Evolutionary conservation across 306 rosid species (phyloP).

Genomic region (Coriaria nepalensis): DNA sequence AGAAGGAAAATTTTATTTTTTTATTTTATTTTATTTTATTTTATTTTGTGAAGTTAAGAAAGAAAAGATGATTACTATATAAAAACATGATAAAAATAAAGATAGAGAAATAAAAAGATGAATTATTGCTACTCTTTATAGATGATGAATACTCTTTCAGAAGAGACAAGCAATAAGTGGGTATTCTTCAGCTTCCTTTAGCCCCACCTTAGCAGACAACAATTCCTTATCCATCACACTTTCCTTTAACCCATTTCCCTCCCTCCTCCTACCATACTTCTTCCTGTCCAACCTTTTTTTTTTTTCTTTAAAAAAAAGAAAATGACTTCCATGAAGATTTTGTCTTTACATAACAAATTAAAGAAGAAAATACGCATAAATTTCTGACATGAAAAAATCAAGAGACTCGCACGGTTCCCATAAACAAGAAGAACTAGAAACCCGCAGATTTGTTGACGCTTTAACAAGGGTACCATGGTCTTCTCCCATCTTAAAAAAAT

Average conservation of each 20-base stretch:
- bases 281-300: background rate
- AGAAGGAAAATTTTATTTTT: too few relatives aligned
- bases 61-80: too few relatives aligned
- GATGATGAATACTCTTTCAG: conserved; percentile 22
- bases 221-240: conserved; percentile 8
- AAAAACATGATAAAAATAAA: background rate
- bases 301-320: background rate
- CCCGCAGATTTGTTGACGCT: too few relatives aligned
- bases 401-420: too few relatives aligned
- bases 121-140: too few relatives aligned
- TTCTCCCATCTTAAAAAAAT: background rate
- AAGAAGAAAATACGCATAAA: too few relatives aligned
- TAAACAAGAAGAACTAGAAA: too few relatives aligned
- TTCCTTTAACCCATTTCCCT: background rate
- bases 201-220: conserved; percentile 16
- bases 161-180: conserved; percentile 60
- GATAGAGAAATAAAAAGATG: conserved; percentile 4
- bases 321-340: background rate
- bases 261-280: conserved; percentile 9
- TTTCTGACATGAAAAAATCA: too few relatives aligned
- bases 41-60: background rate
- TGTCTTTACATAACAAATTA: too few relatives aligned
- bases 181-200: conserved; percentile 25
- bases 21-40: too few relatives aligned
- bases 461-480: background rate